Conservation (phyloP, 352 stramenopile species). For the Pythium vanterpoolii region DNA sequence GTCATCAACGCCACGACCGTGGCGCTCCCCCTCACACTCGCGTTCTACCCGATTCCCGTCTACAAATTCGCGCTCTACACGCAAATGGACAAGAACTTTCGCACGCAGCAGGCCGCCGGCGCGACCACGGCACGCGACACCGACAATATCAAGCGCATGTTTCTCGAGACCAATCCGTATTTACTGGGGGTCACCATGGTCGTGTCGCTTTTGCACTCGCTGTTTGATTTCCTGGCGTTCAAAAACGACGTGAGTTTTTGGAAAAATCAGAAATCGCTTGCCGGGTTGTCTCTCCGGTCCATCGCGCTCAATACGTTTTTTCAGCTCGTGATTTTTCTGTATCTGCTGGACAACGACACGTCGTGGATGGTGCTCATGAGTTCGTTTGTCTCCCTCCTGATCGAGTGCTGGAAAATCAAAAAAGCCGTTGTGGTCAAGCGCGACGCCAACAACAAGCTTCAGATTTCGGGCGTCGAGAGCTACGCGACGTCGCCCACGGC, state of each 20-base stretch:
- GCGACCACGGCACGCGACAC: constrained; percentile 87
- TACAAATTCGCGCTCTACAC: constrained; percentile 93
- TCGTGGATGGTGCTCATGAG: constrained; percentile 94
- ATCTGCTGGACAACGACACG: constrained; percentile 96
- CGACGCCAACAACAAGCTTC: constrained; percentile 75
- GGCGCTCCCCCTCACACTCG: constrained; percentile 78
- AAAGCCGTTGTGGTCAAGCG: constrained; percentile 88
- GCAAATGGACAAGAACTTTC: constrained; percentile 91
- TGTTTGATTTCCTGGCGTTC: constrained; percentile 99
- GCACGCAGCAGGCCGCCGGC: constrained; percentile 91
- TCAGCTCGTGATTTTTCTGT: constrained; percentile 97
- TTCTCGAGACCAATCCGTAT: constrained; percentile 97
- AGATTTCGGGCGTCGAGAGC: constrained; percentile 74
- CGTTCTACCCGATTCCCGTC: constrained; percentile 81
- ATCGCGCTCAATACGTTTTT: constrained; percentile 97
- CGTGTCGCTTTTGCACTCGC: constrained; percentile 95
- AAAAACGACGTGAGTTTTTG: constrained; percentile 99
- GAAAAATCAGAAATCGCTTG: constrained; percentile 96
- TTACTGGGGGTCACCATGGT: constrained; percentile 94
- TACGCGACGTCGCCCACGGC: constrained; percentile 83
- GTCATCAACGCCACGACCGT: constrained; percentile 88
- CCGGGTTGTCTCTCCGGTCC: constrained; percentile 92
- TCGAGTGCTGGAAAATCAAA: constrained; percentile 93
- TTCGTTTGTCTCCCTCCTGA: constrained; percentile 73
- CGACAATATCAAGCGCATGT: constrained; percentile 94